Percentiles rank a stretch among this genome's conserved stretches.
Evolutionary conservation across 1,284 basidiomycete genomes (phyloP).

Genomic region (Prillingera fragicola): DNA sequence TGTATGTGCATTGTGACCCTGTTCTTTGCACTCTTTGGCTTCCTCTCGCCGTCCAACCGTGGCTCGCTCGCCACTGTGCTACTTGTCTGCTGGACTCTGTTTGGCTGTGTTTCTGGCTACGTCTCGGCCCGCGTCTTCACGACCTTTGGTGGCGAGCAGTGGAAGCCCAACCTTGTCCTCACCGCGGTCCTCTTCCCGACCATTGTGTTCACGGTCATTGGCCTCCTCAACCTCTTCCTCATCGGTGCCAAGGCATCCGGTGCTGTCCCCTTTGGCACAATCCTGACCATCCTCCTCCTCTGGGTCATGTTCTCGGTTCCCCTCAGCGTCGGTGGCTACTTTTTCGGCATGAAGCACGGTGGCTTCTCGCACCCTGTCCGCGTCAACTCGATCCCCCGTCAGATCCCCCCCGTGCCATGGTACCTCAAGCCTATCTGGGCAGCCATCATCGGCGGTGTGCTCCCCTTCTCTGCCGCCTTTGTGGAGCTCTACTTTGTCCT

Average conservation of each 20-base stretch:
- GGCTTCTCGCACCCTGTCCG: slow-evolving; percentile 71
- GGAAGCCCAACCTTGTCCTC: slow-evolving; percentile 75
- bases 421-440: slow-evolving; percentile 75
- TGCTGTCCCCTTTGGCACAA: slow-evolving; percentile 91
- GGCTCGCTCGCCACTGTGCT: slow-evolving; percentile 93
- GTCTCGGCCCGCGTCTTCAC: slow-evolving; percentile 77
- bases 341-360: slow-evolving; percentile 79
- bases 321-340: slow-evolving; percentile 53
- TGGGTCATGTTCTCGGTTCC: slow-evolving; percentile 96
- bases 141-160: slow-evolving; percentile 73
- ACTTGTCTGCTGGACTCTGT: slow-evolving; percentile 93
- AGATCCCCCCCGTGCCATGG: slow-evolving; percentile 78
- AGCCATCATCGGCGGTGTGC: slow-evolving; percentile 76
- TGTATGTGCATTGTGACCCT: slow-evolving; percentile 87
- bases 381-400: slow-evolving; percentile 86
- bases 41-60: slow-evolving; percentile 90
- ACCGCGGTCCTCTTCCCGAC: slow-evolving; percentile 85
- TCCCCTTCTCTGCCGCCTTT: slow-evolving; percentile 93
- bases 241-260: slow-evolving; percentile 81
- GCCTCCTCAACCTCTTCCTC: slow-evolving; percentile 81
- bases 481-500: slow-evolving; percentile 93
- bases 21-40: slow-evolving; percentile 94
- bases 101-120: slow-evolving; percentile 88
- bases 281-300: slow-evolving; percentile 80
- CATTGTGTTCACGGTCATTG: slow-evolving; percentile 72